Evolutionary conservation across 768 basidiomycete species (phyloP).

Genomic region (Auriculariales sp.): DNA sequence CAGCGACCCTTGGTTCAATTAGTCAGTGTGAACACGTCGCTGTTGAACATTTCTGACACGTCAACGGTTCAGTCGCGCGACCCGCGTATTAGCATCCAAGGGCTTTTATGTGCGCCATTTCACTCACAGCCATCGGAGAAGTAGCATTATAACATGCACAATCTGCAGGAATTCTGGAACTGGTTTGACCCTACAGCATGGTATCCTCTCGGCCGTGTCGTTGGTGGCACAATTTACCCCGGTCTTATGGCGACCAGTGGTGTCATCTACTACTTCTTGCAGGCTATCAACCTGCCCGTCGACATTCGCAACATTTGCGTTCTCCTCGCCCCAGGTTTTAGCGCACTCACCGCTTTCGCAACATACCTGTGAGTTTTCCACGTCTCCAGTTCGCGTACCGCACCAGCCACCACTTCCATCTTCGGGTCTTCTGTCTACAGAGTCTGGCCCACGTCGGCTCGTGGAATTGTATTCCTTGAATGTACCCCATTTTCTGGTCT

Average conservation of each 20-base stretch:
- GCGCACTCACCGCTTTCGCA: slow-evolving; percentile 90
- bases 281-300: slow-evolving; percentile 81
- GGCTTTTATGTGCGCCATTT: slow-evolving; percentile 83
- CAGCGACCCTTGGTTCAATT: slow-evolving; percentile 99
- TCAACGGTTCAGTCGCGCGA: slow-evolving; percentile 94
- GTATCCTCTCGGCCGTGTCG: slow-evolving; percentile 97
- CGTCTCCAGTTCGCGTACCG: no score
- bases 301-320: slow-evolving; percentile 97
- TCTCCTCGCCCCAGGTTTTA: slow-evolving; percentile 90
- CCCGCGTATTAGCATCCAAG: slow-evolving; percentile 74
- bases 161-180: slow-evolving; percentile 91
- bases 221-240: slow-evolving; percentile 96
- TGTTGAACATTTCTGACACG: slow-evolving; percentile 6
- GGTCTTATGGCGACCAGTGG: slow-evolving; percentile 98
- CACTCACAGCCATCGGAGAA: not conserved
- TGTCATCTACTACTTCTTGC: slow-evolving; percentile 86
- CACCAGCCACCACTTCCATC: no score
- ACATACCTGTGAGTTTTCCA: slow-evolving; percentile 67
- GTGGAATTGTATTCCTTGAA: no score
- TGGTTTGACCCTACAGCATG: slow-evolving; percentile 99
- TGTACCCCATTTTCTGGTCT: no score
- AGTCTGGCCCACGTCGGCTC: no score
- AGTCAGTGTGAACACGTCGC: slow-evolving; percentile 21
- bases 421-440: no score
- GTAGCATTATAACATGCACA: slow-evolving; percentile 3